Evolutionary conservation across 441 rosid genomes (phyloP), one percentile per base, ranked within the genome.

Genomic region (Gossypium lobatum): DNA sequence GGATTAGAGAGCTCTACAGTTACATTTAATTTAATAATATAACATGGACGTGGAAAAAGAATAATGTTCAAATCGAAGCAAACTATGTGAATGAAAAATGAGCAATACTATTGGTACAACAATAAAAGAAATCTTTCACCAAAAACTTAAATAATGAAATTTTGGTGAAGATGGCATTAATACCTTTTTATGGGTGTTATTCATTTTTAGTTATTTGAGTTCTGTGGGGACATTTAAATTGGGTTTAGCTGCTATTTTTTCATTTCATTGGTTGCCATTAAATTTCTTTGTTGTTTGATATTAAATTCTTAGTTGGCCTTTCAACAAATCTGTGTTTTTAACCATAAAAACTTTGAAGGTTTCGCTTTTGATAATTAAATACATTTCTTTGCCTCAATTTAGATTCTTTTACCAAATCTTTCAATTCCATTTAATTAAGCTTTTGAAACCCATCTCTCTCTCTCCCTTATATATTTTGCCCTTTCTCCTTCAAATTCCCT

Each of bases 311-410:
- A 74, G 86, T 84, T 82, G 87, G 75, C 80, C 83, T 73, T 75
- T 72, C 74, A 78, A 60, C 71, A 60, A 77, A 75, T 68, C 57
- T 72, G 82, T 71, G 58, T 1, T 72, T 78, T 79, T 80, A 86
- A 83, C 85, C 82, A 79, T 84, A 80, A 87, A 85, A 85, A 86
- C 87, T n/a, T 73, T 82, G 80, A 80, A 80, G 23, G 37, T 58
- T 61, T 52, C 10, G 7, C 8, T n/a, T 1, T 10, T 11, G 67
- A 57, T 70, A 80, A 81, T 83, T 80, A 85, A 82, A 82, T 85
- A 73, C 88, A 81, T 82, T 87, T 87, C 84, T 85, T 81, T 86
- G 78, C 86, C 88, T 82, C 85, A 86, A 91, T 88, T 89, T 87
- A 86, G 81, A 79, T 79, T 83, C 77, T 79, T 82, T 85, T 71